phyloP scores from a whole-genome alignment of 2,329 filamentous ascomycete genomes.

The Sclerotinia borealis region DNA sequence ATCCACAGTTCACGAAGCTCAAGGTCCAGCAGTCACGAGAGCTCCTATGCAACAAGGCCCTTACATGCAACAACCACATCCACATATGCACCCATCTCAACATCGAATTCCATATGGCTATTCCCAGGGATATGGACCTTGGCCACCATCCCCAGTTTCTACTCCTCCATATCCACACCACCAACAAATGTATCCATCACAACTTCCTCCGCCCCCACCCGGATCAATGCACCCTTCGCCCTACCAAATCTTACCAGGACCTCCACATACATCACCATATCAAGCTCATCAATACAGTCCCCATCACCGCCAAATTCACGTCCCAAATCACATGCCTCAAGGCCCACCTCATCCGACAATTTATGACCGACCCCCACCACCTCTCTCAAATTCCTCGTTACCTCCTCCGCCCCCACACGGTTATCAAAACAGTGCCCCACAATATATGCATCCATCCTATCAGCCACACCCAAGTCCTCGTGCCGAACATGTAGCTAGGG shows the following conservation, averaged over 20 bases:
- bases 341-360: conserved; percentile 20
- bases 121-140: conserved; percentile 38
- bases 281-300: conserved; percentile 27
- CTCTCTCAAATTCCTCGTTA: conserved; percentile 32
- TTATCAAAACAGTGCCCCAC: conserved; percentile 17
- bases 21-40: conserved; percentile 73
- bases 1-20: conserved; percentile 83
- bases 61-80: conserved; percentile 38
- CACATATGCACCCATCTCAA: conserved; percentile 35
- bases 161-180: conserved; percentile 46
- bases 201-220: conserved; percentile 35
- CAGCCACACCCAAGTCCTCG: conserved; percentile 35
- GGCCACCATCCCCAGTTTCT: conserved; percentile 50
- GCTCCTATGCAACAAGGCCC: conserved; percentile 56
- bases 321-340: conserved; percentile 16
- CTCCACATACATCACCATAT: conserved; percentile 29
- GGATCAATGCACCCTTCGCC: conserved; percentile 29
- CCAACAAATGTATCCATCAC: conserved; percentile 32
- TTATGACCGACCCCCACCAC: conserved; percentile 33
- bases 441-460: conserved; percentile 22
- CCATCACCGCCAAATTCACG: conserved; percentile 20
- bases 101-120: conserved; percentile 33
- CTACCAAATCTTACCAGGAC: conserved; percentile 28
- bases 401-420: conserved; percentile 28
- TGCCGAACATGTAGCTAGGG: conserved; percentile 35